Conservation (phyloP, 768 basidiomycete genomes). For the Naganishia onofrii region DNA sequence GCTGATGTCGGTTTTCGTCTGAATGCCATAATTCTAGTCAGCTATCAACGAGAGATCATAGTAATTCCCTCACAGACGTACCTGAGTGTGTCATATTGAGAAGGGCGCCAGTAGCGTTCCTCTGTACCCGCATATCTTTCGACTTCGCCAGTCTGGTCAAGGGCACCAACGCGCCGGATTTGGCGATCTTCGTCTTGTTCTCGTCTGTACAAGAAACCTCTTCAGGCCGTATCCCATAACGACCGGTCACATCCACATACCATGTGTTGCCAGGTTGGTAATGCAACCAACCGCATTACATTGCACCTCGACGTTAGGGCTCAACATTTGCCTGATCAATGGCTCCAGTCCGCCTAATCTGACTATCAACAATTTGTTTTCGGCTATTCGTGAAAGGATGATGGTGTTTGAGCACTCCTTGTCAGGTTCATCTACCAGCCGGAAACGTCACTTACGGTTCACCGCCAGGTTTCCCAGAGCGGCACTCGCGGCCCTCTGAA, state of each 20-base stretch:
- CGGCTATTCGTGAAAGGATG: constrained; percentile 60
- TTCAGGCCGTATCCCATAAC: background rate
- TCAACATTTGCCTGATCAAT: constrained; percentile 96
- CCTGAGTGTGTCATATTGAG: constrained; percentile 99
- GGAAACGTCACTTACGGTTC: constrained; percentile 68
- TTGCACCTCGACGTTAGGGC: constrained; percentile 97
- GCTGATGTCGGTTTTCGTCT: constrained; percentile 98
- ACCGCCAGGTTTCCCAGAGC: constrained; percentile 96
- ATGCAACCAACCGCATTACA: constrained; percentile 99
- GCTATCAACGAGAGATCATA: background rate
- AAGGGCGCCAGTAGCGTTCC: constrained; percentile 95
- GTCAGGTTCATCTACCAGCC: background rate
- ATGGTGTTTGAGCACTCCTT: background rate
- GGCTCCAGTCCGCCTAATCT: constrained; percentile 96
- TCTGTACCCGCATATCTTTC: constrained; percentile 98
- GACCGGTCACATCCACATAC: constrained; percentile 57
- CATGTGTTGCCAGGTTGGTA: constrained; percentile 96
- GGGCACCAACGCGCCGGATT: constrained; percentile 96
- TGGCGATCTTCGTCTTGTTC: constrained; percentile 99
- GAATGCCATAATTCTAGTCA: constrained; percentile 18
- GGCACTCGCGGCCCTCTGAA: constrained; percentile 95
- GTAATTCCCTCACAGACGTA: constrained; percentile 50
- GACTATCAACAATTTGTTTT: constrained; percentile 98
- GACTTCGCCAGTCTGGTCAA: constrained; percentile 92
- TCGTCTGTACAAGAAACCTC: constrained; percentile 64